Evolutionary conservation across 140 eudicot genomes (phyloP).

Genomic region (Erigeron philadelphicus): DNA sequence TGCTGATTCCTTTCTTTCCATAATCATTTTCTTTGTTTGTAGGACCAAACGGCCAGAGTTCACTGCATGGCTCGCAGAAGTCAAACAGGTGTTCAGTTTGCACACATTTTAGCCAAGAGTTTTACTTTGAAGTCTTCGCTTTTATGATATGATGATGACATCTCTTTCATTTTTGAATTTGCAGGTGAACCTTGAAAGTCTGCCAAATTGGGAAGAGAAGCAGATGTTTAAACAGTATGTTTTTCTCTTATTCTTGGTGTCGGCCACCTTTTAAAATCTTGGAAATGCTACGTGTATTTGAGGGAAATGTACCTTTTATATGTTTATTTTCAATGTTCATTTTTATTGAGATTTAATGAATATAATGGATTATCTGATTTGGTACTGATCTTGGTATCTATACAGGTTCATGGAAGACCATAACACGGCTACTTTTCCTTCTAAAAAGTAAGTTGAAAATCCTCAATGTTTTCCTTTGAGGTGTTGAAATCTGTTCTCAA

Average conservation of each 20-base stretch:
- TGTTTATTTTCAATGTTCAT: not conserved
- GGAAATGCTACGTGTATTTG: not conserved
- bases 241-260: conserved; percentile 14
- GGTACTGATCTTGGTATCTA: not conserved
- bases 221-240: conserved; percentile 91
- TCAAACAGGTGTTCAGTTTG: conserved; percentile 59
- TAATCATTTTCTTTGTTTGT: conserved; percentile 15
- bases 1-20: not conserved
- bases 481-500: not conserved
- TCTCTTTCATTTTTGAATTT: conserved; percentile 2
- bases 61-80: conserved; percentile 91
- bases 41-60: conserved; percentile 98
- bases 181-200: conserved; percentile 91
- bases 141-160: not conserved
- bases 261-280: conserved; percentile 5
- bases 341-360: not conserved
- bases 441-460: conserved; percentile 67
- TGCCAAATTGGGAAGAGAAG: conserved; percentile 97
- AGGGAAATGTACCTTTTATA: not conserved
- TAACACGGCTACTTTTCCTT: conserved; percentile 93
- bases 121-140: not conserved
- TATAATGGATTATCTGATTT: conserved; percentile 10
- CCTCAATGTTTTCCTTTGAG: not conserved
- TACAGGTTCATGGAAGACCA: conserved; percentile 98
- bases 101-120: not conserved